Evolutionary conservation across 169 alveolate genomes (phyloP), one percentile per base, ranked within the genome.

Genomic region (Neospora caninum): DNA sequence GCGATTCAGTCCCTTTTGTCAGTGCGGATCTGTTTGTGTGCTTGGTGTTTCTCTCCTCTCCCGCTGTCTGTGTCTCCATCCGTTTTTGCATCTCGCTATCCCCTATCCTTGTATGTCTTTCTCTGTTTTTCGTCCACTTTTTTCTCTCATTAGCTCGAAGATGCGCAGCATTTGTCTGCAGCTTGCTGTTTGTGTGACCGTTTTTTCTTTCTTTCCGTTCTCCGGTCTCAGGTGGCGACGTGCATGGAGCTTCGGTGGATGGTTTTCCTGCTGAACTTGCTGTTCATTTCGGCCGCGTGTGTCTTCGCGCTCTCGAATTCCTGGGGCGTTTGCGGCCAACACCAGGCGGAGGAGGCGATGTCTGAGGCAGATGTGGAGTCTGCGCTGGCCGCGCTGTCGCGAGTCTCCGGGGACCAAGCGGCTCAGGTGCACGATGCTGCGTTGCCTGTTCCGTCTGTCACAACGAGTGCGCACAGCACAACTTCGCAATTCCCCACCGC

Each of bases 231-330:
- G 94, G 94, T 92, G 58, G 94, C 94, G 20, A 80, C 92, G 4
- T 88, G 94, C 34, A 20, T 92, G 69, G 97, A 88, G 53, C 64
- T 91, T 9, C 91, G 94, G 29, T 96, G 98, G 97, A 94, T 97
- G 95, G 97, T 97, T 25, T 97, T 97, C 94, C 95, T 96, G 34
- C 88, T 97, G 92, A 97, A 97, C 93, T 83, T 96, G 53, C 91
- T 97, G 64, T 96, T 97, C 64, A 97, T 97, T 45, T 96, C 97
- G 31, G 98, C 98, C 16, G 97, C 98, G 29, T 97, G 98, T 88
- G 96, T 96, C 39, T 97, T 97, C 92, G 97, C 98, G 36, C 96
- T 97, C 34, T 96, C 98, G 36, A 96, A 96, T 88, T 95, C 97
- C 38, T 97, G 98, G 98, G 89, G 89, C 25, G 89, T 82, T n/a